Base-by-base conservation (phyloP, 202 grass and related monocot genomes). In the Musa balbisiana region DNA sequence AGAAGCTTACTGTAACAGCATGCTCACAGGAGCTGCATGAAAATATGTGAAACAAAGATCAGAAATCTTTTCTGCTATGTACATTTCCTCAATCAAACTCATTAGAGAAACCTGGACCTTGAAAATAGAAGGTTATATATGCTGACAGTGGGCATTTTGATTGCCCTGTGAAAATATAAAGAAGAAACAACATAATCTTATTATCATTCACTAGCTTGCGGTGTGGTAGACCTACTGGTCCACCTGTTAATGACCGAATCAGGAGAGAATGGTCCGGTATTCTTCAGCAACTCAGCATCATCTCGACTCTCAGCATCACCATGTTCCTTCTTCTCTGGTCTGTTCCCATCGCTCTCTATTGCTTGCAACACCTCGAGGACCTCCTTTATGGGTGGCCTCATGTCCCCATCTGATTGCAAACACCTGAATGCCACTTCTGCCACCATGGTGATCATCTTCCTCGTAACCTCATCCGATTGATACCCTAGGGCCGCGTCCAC, bases 371-470 rank as follows among this genome's bases (percentile, higher is more conserved):
- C 77, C 53, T 79, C 77, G 9, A 79, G 25, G 15, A 79, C 77
- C 26, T 79, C 77, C 77, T 69, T 79, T 16, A 79, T 70, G 9
- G 77, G 17, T 20, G 77, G 77, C 27, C 77, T 69, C 53, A 71
- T 59, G 17, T 79, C 53, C 20, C 53, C 53, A 17, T 79, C 77
- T 1, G 53, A 17, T 49, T 79, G 66, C 53, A 79, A 55, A 17
- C 77, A 79, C 16, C 77, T 19, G 53, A 79, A 59, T 33, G 53
- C 77, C 11, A 79, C 64, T 15, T 79, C 77, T 3, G 77, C 65
- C 25, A 79, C 77, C 52, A 70, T 23, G 6, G 64, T 58, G 53
- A 79, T 79, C 66, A 51, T 70, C 53, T 29, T 50, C 65, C 68
- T 79, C 19, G 16, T 71, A 8, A 16, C 25, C 25, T 24, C 25